A percentile compares a stretch with the other conserved stretches of the same genome.
Conservation (phyloP, 2,329 filamentous ascomycete genomes). For the Ophiostoma himal-ulmi region DNA sequence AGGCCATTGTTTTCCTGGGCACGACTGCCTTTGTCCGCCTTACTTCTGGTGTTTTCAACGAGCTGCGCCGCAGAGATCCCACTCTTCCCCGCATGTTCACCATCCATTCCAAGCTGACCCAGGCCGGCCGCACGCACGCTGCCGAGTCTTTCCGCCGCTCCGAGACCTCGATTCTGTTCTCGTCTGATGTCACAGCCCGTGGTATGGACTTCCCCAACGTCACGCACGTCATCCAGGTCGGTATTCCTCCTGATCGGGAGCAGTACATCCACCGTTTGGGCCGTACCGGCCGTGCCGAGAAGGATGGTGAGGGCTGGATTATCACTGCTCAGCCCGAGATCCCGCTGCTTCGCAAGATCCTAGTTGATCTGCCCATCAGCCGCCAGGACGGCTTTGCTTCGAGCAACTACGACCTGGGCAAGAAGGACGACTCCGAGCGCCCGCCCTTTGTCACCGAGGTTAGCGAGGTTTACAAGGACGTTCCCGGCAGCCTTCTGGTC, state of each 20-base stretch:
- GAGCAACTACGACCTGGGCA: slow-evolving; percentile 46
- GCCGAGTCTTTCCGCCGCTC: slow-evolving; percentile 66
- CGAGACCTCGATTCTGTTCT: slow-evolving; percentile 61
- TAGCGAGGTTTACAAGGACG: slow-evolving; percentile 37
- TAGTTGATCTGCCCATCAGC: slow-evolving; percentile 57
- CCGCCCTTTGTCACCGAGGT: slow-evolving; percentile 43
- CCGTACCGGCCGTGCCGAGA: slow-evolving; percentile 67
- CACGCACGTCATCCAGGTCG: slow-evolving; percentile 57
- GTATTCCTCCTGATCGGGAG: slow-evolving; percentile 47
- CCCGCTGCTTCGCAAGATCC: slow-evolving; percentile 41
- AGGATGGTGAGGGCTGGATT: slow-evolving; percentile 66
- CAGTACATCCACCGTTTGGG: slow-evolving; percentile 59
- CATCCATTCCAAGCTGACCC: slow-evolving; percentile 75
- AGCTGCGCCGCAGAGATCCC: slow-evolving; percentile 39
- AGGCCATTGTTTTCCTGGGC: slow-evolving; percentile 91
- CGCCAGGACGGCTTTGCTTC: slow-evolving; percentile 47
- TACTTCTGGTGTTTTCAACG: slow-evolving; percentile 52
- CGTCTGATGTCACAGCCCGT: slow-evolving; percentile 73
- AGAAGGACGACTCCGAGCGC: slow-evolving; percentile 38
- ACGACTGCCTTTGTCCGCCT: slow-evolving; percentile 68
- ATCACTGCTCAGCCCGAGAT: slow-evolving; percentile 54
- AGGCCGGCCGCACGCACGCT: slow-evolving; percentile 60
- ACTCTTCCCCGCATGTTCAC: slow-evolving; percentile 42
- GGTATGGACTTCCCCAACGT: slow-evolving; percentile 64
- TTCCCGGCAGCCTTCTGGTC: slow-evolving; percentile 40